Base-by-base conservation (phyloP, 164 flowering plant genomes). In the Nymphaea thermarum region DNA sequence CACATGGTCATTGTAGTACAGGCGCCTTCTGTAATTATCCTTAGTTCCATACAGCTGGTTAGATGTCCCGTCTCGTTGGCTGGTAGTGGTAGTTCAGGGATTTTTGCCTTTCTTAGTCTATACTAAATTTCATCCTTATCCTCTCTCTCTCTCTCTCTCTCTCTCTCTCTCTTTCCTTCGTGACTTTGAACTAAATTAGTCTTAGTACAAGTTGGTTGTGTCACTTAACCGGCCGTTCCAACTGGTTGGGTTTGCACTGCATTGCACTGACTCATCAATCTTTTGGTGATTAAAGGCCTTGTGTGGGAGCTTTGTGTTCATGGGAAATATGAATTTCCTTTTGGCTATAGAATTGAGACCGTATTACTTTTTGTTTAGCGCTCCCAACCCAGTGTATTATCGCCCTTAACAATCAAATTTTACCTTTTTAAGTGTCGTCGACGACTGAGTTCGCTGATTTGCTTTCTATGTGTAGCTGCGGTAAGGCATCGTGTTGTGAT, bases 121-220 rank as follows among this genome's bases (percentile, higher is more conserved):
- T 2, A 55, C 16, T 55, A 8, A 10, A 1, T 8, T 16, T 55
- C 60, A 8, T n/a, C 42, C 64, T 61, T 36, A n/a, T n/a, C 42
- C n/a, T 11, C 5, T 6, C 64, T 61, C 64, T 61, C 64, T 61
- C 64, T 61, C 64, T 61, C 64, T 61, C 63, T 61, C 63, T 61
- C 63, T 61, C 63, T 61, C 63, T 61, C 63, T 61, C 63, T 61
- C 63, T 61, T 5, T 25, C 63, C 5, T 15, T 61, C 63, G n/a
- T 55, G 60, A 16, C 2, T 55, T 16, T 55, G 16, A 55, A 8
- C 60, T 16, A 10, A 8, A 16, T 55, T 8, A 55, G 16, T 55
- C 16, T 16, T 16, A 55, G 12, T 55, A 10, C 60, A 15, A 41
- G 44, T 16, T 16, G 65, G 10, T 14, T 62, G n/a, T 7, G n/a